Evolutionary conservation across 164 flowering plant species (phyloP), one percentile per base, ranked within the genome.

Genomic region (Houttuynia cordata): DNA sequence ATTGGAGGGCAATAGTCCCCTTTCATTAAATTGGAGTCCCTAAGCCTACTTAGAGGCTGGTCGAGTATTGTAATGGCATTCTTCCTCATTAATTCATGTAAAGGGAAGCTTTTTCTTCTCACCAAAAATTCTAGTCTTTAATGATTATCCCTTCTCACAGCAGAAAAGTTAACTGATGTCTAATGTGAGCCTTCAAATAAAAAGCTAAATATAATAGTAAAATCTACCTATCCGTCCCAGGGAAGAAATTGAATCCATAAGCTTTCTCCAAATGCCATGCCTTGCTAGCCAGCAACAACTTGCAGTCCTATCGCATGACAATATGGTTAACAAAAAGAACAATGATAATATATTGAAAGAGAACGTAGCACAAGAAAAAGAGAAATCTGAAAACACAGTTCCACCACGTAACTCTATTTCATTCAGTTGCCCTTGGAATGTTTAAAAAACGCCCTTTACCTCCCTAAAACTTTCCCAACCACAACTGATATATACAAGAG

Each of bases 381-480:
- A 51, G 17, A 21, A 51, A 51, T 51, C 53, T 51, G 17, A 51
- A 17, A 19, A 6, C 0, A 6, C 0, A 21, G 17, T 18, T 10
- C 21, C 5, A 8, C 24, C 56, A 53, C 7, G 25, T n/a, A 4
- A 20, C 1, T 24, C 4, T 53, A 15, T 10, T 22, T 53, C 24
- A 22, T 10, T 30, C n/a, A 0, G 8, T 18, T 1, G 15, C 39
- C 17, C 21, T 25, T 25, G 7, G 22, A 37, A 37, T 24, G 18
- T 37, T 57, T 57, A 12, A 34, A 7, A 10, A 62, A 59, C 34
- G 7, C 10, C 37, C 63, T 56, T 49, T 81, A 87, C 96, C 94
- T 90, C 86, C 71, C 89, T 93, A 76, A 93, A 90, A 76, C 89
- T 93, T 63, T 85, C 87, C 99, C 99, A 93, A 58, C 99, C 97